phyloP scores from a whole-genome alignment of 2,329 filamentous ascomycete genomes.

The Aureobasidium sp. region DNA sequence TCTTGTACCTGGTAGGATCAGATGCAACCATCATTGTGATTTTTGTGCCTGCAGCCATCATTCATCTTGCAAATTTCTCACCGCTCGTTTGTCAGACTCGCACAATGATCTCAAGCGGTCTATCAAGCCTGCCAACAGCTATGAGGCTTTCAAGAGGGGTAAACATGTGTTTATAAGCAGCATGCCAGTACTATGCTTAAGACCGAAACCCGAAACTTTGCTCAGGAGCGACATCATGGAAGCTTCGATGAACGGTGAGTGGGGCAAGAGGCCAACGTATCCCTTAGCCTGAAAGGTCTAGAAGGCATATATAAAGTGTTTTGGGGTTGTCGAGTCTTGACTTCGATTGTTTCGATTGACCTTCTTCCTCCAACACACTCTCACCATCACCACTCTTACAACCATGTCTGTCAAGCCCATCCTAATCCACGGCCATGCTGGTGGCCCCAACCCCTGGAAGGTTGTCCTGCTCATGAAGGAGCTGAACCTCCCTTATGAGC shows the following conservation, averaged over 20 bases:
- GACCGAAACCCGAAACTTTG: not conserved
- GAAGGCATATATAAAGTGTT: not conserved
- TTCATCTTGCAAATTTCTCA: not conserved
- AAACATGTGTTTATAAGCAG: constrained; percentile 4
- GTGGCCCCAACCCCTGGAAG: constrained; percentile 11
- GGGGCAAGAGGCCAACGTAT: not conserved
- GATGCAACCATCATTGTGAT: not conserved
- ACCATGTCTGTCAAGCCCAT: constrained; percentile 17
- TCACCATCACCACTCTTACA: not conserved
- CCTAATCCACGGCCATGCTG: constrained; percentile 15
- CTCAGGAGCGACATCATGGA: constrained; percentile 1
- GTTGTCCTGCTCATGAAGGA: constrained; percentile 39
- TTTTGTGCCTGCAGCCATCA: not conserved
- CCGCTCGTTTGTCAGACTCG: not conserved
- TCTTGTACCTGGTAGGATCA: not conserved
- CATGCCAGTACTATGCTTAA: not conserved
- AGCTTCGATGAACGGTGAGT: not conserved
- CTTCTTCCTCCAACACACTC: not conserved
- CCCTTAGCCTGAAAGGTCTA: not conserved
- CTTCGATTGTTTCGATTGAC: not conserved
- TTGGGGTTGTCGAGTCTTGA: not conserved
- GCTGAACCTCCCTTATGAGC: constrained; percentile 34
- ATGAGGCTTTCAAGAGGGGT: not conserved
- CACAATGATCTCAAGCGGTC: too few relatives aligned
- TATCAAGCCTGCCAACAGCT: not conserved